Evolutionary conservation across 305 asterid species (phyloP).

Genomic region (Stenogyne calaminthoides): DNA sequence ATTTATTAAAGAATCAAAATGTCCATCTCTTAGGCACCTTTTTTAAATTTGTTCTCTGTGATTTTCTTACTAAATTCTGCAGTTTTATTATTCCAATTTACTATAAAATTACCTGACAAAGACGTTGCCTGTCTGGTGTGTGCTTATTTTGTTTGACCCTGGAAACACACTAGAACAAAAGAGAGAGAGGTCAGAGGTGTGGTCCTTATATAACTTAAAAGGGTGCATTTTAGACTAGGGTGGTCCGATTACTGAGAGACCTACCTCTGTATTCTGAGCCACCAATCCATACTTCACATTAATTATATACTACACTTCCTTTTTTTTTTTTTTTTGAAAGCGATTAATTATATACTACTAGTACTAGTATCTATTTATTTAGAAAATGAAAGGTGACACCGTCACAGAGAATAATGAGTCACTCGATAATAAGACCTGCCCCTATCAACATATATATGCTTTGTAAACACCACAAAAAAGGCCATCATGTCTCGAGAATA

Average conservation of each 20-base stretch:
- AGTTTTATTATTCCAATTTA: background rate
- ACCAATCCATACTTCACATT: background rate
- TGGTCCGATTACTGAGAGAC: slow-evolving; percentile 28
- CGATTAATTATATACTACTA: too few species aligned
- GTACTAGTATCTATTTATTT: too few species aligned
- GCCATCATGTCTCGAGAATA: too few species aligned
- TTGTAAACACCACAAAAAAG: too few species aligned
- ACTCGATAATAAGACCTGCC: too few species aligned
- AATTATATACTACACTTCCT: too few species aligned
- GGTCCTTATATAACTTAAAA: background rate
- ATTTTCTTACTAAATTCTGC: background rate
- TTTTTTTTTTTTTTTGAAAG: too few species aligned
- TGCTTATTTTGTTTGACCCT: background rate
- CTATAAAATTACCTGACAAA: background rate
- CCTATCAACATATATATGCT: too few species aligned
- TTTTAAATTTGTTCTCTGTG: background rate
- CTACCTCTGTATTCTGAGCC: background rate
- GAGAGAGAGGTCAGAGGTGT: background rate
- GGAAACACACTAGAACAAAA: too few species aligned
- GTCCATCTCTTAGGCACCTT: background rate
- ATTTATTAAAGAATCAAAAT: slow-evolving; percentile 19
- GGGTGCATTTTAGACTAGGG: slow-evolving; percentile 3
- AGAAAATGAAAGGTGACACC: too few species aligned
- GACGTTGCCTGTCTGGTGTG: background rate
- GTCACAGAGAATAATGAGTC: too few species aligned